Percentiles rank a stretch among this genome's conserved stretches.
Conservation (phyloP, 2,329 filamentous ascomycete species). For the Fonsecaea multimorphosa region DNA sequence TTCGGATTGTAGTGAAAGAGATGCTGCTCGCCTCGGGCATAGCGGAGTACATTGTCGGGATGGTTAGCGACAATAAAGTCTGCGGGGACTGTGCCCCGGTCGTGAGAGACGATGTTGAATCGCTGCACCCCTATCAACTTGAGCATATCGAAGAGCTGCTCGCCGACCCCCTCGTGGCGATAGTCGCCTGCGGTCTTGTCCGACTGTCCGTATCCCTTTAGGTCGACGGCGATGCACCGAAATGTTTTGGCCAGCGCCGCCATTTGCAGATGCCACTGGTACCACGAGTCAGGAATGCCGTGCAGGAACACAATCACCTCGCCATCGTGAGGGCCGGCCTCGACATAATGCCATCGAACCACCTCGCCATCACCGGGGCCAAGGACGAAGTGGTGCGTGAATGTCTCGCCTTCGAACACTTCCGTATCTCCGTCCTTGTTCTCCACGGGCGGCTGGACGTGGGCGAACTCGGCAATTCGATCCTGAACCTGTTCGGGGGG, state of each 20-base stretch:
- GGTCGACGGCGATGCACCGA: constrained; percentile 22
- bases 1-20: constrained; percentile 25
- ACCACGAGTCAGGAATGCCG: constrained; percentile 28
- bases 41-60: constrained; percentile 17
- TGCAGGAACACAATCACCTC: constrained; percentile 28
- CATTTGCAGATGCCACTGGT: constrained; percentile 30
- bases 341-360: constrained; percentile 22
- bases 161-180: constrained; percentile 23
- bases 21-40: constrained; percentile 28
- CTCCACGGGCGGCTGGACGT: background rate
- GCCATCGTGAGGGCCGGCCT: constrained; percentile 15
- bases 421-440: background rate
- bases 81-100: constrained; percentile 25
- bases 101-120: constrained; percentile 27
- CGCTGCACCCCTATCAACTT: constrained; percentile 12
- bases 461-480: no score
- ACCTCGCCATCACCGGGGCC: constrained; percentile 19
- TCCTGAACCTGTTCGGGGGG: no score
- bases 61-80: constrained; percentile 29
- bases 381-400: constrained; percentile 26
- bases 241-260: constrained; percentile 5
- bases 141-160: constrained; percentile 23
- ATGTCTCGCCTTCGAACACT: background rate
- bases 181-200: constrained; percentile 24
- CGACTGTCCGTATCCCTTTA: constrained; percentile 29